Evolutionary conservation across 176 grass and related monocot genomes (phyloP), one percentile per base, ranked within the genome.

Genomic region (Zea luxurians): DNA sequence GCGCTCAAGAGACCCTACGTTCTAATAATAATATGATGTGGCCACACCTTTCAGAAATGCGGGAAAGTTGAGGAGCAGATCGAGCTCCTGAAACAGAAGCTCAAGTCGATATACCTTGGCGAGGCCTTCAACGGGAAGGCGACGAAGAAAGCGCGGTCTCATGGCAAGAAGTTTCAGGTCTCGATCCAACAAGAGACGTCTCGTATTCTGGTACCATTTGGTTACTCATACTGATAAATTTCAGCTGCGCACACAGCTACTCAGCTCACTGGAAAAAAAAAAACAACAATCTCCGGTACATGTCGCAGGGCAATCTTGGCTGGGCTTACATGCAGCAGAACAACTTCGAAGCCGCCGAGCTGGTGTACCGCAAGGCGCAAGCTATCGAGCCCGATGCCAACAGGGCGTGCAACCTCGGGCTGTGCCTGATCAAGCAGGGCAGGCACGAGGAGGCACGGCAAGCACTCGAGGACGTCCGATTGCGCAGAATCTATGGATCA

Each of bases 81-180:
- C 16, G 88, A 90, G 63, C 78, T 99, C 7, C 73, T 98, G 50
- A 98, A 94, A 74, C 90, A 95, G 82, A 99, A 95, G 83, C 87
- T 99, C 10, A 89, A 70, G 71, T 92, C 90, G 92, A 95, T 99
- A 84, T 74, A 83, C 79, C 78, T 85, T 9, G 92, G 96, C 0
- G 92, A 95, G 74, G 88, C 92, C 35, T 99, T 99, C 50, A 95
- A 99, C 4, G 96, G 96, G 60, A 99, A 91, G 83, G 18, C 82
- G 0, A 94, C 96, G 0, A 98, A 98, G 78, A 99, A 88, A 8
- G 92, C 96, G 8, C 96, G 92, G 2, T 99, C 96, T 52, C 96
- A 93, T 48, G 92, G 96, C 54, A 99, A 92, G 78, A 99, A 99
- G 78, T 99, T 99, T 82, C 96, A 99, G 80, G 89, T 99, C 76